Evolutionary conservation across 768 basidiomycete genomes (phyloP).

Genomic region (Myochromella boudieri): DNA sequence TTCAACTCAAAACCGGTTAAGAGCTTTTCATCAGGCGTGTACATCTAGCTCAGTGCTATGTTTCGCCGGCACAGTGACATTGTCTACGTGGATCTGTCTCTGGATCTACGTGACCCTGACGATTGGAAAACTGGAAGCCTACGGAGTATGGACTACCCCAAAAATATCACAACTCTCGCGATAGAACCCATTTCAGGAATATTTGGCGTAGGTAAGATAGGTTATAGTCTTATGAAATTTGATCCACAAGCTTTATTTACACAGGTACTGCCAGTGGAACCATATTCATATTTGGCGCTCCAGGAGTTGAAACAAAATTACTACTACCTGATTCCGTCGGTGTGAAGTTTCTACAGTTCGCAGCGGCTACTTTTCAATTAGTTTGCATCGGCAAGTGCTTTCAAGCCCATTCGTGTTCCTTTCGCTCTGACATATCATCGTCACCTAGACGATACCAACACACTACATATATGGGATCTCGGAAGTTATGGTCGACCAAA

Average conservation of each 20-base stretch:
- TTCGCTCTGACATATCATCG: background rate
- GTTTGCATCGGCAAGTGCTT: conserved; percentile 57
- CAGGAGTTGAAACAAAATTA: conserved; percentile 58
- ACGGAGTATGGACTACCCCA: conserved; percentile 46
- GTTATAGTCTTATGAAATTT: background rate
- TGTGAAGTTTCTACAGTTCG: conserved; percentile 66
- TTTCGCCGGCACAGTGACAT: conserved; percentile 36
- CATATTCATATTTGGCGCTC: conserved; percentile 66
- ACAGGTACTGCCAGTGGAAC: conserved; percentile 64
- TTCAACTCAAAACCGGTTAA: no score
- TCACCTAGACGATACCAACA: conserved; percentile 54
- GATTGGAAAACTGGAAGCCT: conserved; percentile 60
- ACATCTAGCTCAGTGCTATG: conserved; percentile 26
- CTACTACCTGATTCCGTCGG: conserved; percentile 41
- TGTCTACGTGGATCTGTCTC: conserved; percentile 52
- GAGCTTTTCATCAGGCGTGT: no score
- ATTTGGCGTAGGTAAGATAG: conserved; percentile 54
- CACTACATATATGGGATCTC: conserved; percentile 64
- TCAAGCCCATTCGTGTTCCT: background rate
- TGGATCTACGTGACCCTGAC: conserved; percentile 49
- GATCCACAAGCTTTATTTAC: conserved; percentile 1
- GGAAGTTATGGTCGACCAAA: conserved; percentile 51
- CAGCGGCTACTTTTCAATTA: conserved; percentile 50
- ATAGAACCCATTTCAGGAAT: conserved; percentile 60
- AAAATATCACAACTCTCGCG: conserved; percentile 52